phyloP scores from a whole-genome alignment of 495 filamentous ascomycete genomes.

The Penicillium macrosclerotiorum region DNA sequence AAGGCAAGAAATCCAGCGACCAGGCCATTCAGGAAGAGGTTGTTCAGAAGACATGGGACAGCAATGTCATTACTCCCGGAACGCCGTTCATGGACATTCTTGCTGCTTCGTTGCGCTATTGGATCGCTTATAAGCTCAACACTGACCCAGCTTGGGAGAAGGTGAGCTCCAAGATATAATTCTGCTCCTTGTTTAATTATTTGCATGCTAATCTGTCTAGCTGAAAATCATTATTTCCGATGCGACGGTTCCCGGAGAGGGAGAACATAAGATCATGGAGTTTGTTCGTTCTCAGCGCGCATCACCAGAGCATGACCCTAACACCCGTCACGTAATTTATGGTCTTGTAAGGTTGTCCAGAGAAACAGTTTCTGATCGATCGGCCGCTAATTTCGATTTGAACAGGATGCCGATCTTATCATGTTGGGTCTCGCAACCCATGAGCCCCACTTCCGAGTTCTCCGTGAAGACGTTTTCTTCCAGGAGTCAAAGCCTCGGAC shows the following conservation, averaged over 20 bases:
- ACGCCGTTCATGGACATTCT: conserved; percentile 99
- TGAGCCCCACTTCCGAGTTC: conserved; percentile 94
- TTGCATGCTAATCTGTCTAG: conserved; percentile 34
- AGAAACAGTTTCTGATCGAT: too few species aligned
- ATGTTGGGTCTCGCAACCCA: conserved; percentile 98
- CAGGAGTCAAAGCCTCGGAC: conserved; percentile 77
- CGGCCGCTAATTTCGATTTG: too few species aligned
- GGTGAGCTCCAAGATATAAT: conserved; percentile 27
- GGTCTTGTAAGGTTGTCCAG: too few species aligned
- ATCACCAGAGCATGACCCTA: conserved; percentile 89
- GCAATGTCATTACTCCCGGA: conserved; percentile 95
- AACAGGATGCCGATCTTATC: conserved; percentile 98
- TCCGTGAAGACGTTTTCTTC: conserved; percentile 96
- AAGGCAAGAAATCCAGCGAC: conserved; percentile 54
- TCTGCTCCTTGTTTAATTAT: not conserved
- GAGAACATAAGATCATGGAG: conserved; percentile 99
- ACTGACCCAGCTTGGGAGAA: conserved; percentile 96
- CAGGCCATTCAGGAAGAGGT: conserved; percentile 61
- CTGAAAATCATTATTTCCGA: conserved; percentile 98
- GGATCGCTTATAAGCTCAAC: conserved; percentile 95
- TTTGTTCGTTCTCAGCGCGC: conserved; percentile 92
- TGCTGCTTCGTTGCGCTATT: conserved; percentile 87
- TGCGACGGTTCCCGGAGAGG: conserved; percentile 94
- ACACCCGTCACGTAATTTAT: conserved; percentile 94
- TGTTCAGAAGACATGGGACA: conserved; percentile 90